phyloP scores from a whole-genome alignment of 2,329 filamentous ascomycete species.

The Arthrocladium fulminans region DNA sequence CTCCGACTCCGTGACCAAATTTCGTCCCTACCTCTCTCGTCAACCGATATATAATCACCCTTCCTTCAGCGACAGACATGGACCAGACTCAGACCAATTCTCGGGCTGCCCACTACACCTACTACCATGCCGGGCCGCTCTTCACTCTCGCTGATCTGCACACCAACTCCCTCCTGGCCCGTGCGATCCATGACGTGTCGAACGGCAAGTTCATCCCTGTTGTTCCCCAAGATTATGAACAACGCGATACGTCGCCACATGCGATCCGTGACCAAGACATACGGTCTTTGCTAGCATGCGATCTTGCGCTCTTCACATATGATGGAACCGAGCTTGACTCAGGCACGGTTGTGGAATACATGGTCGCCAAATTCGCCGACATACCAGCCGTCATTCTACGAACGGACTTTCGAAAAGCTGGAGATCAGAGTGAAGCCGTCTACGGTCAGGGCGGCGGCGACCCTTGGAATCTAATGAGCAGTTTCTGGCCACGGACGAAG shows the following conservation, averaged over 20 bases:
- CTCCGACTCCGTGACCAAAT: too few species aligned
- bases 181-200: slow-evolving; percentile 14
- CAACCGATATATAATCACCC: too few species aligned
- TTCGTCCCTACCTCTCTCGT: too few species aligned
- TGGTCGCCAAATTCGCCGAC: slow-evolving; percentile 23
- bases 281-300: slow-evolving; percentile 19
- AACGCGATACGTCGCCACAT: slow-evolving; percentile 20
- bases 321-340: slow-evolving; percentile 22
- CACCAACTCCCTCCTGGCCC: slow-evolving; percentile 19
- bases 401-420: slow-evolving; percentile 21
- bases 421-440: slow-evolving; percentile 16
- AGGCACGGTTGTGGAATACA: slow-evolving; percentile 23
- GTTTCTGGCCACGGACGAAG: slow-evolving; percentile 20
- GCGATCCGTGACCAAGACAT: slow-evolving; percentile 22
- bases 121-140: slow-evolving; percentile 23
- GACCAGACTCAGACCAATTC: background rate
- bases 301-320: slow-evolving; percentile 22
- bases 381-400: slow-evolving; percentile 22
- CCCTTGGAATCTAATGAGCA: slow-evolving; percentile 23
- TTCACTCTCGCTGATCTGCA: slow-evolving; percentile 23
- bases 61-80: background rate
- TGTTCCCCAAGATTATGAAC: slow-evolving; percentile 22
- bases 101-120: slow-evolving; percentile 14
- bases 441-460: slow-evolving; percentile 12
- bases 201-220: slow-evolving; percentile 20